Base-by-base conservation (phyloP, 306 rosid genomes). In the Prunus mongolica region DNA sequence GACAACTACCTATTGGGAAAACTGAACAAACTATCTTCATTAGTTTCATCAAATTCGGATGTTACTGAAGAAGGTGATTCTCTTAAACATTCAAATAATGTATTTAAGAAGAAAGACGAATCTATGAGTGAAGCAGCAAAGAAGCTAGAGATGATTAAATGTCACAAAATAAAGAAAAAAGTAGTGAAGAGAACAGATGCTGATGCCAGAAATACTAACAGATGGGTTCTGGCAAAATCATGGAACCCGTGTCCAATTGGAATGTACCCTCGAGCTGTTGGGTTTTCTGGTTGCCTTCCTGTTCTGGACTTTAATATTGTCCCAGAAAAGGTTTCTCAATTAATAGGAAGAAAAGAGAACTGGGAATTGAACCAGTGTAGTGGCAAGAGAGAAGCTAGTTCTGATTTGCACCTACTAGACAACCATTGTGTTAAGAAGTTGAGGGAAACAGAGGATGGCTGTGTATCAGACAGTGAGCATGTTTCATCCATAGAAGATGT, bases 241-340 rank as follows among this genome's bases (percentile, higher is more conserved):
- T 92, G 99, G 99, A 92, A 86, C 69, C 89, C 87, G 1, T 96
- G 99, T 80, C 99, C 98, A 3, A 87, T 96, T 27, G 99, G 99
- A 76, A 91, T 87, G 98, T 81, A 92, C 84, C 97, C 98, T 34
- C 89, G 81, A 30, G 71, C 81, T 27, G 82, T 79, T 2, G 89
- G 98, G 32, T 83, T 90, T 50, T 89, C 97, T 2, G 91, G 99
- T 20, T 54, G 81, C 67, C 87, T 84, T 78, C 97, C 99, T 12
- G 74, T 78, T 52, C 92, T 95, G 7, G 88, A 92, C 79, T 49
- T 7, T 72, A 56, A 62, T 30, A 77, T 30, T 10, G 57, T 72
- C 20, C 12, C 18, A 2, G 30, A 61, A 51, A 67, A 76, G 55
- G 75, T 76, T 77, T 54, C 76, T 3, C 82, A 79, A 28, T 45